These are phyloP conservation scores for Aureobasidium sp. DNA, from an alignment of 2,329 filamentous ascomycete genomes.

Conservation along the genomic window DNA sequence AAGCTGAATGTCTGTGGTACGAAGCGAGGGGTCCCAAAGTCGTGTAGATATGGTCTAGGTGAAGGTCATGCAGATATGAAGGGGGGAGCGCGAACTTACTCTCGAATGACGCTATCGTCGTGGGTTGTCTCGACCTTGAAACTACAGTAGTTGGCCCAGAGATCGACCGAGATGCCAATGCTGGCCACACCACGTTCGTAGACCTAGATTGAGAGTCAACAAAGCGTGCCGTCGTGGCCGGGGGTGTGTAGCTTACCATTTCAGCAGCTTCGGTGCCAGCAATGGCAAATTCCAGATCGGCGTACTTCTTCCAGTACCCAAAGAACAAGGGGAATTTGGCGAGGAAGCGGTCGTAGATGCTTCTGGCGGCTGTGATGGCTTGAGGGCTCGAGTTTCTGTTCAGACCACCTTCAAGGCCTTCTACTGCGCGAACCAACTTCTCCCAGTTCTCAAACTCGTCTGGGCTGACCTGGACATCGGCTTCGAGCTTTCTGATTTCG, in stretches of 20 bases:
- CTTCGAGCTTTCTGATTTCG: conserved; percentile 70
- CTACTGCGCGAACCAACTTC: conserved; percentile 74
- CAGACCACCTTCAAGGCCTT: conserved; percentile 81
- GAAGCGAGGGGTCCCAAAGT: neutral
- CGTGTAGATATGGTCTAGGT: conserved; percentile 7
- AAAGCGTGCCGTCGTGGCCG: neutral
- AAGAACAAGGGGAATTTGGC: conserved; percentile 93
- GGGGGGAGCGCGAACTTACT: conserved; percentile 77
- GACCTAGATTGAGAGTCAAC: conserved; percentile 47
- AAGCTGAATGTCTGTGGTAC: neutral
- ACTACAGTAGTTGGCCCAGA: conserved; percentile 95
- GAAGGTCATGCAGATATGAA: conserved; percentile 46
- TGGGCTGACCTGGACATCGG: conserved; percentile 68
- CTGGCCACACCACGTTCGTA: conserved; percentile 93
- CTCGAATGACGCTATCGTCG: conserved; percentile 90
- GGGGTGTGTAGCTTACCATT: conserved; percentile 55
- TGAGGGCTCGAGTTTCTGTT: conserved; percentile 96
- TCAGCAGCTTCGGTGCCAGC: conserved; percentile 94
- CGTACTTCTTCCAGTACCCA: conserved; percentile 99
- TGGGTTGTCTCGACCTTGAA: conserved; percentile 98
- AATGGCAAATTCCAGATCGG: conserved; percentile 93
- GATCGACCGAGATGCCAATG: conserved; percentile 85
- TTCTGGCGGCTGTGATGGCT: conserved; percentile 77
- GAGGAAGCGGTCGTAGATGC: conserved; percentile 86
- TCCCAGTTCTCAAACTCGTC: conserved; percentile 97